A percentile compares a stretch with the other conserved stretches of the same genome.
phyloP scores from a whole-genome alignment of 1,139 yeast genomes.

The Blastobotrys elegans region DNA sequence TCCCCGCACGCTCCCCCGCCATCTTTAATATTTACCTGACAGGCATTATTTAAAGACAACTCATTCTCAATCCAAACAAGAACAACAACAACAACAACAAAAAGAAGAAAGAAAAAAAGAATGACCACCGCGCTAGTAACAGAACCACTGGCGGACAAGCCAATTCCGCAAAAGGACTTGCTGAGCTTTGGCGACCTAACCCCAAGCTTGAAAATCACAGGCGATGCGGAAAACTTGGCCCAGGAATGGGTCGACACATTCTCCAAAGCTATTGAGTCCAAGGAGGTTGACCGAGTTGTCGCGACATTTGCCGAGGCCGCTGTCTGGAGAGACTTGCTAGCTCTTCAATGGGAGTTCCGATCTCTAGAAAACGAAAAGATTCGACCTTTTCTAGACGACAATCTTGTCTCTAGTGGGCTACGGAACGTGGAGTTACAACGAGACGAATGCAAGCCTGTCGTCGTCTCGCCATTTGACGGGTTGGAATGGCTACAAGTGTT shows the following conservation, averaged over 20 bases:
- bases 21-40: too few species aligned
- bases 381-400: not conserved
- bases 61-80: too few species aligned
- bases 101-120: not conserved
- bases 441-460: conserved; percentile 2
- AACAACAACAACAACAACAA: too few species aligned
- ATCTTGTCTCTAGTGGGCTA: conserved; percentile 1
- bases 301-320: conserved; percentile 17
- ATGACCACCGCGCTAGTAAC: not conserved
- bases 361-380: conserved; percentile 3
- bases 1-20: too few species aligned
- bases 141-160: not conserved
- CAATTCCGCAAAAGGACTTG: not conserved
- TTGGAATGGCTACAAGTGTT: conserved; percentile 30
- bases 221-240: conserved; percentile 13
- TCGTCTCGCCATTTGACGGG: conserved; percentile 7
- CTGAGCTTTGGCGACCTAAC: not conserved
- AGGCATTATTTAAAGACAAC: too few species aligned
- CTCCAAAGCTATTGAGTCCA: conserved; percentile 15
- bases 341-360: conserved; percentile 16
- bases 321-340: conserved; percentile 24
- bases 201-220: not conserved
- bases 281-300: conserved; percentile 16
- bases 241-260: conserved; percentile 15
- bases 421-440: conserved; percentile 1